Evolutionary conservation across 805 yeast genomes (phyloP).

Genomic region (Candida hispaniensis): DNA sequence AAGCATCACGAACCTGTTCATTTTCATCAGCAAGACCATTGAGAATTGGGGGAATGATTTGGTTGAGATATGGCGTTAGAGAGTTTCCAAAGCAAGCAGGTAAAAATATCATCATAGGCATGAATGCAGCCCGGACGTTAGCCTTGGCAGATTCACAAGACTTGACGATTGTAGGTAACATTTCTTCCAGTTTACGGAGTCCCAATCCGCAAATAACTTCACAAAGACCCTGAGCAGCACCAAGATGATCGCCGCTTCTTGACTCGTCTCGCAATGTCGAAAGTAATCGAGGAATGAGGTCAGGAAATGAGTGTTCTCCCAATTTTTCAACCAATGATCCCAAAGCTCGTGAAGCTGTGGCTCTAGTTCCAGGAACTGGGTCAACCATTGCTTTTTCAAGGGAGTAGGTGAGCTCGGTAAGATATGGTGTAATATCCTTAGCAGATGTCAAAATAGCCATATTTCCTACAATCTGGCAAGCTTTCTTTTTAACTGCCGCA

Average conservation of each 20-base stretch:
- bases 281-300: constrained; percentile 69
- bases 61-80: constrained; percentile 77
- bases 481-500: constrained; percentile 84
- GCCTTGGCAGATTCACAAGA: constrained; percentile 59
- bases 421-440: constrained; percentile 73
- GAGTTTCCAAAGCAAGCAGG: constrained; percentile 93
- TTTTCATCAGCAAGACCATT: constrained; percentile 83
- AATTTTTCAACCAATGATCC: constrained; percentile 93
- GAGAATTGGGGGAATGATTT: constrained; percentile 84
- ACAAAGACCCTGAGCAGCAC: constrained; percentile 93
- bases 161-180: constrained; percentile 66
- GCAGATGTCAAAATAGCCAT: constrained; percentile 94
- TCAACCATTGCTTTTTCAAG: constrained; percentile 94
- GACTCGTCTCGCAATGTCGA: constrained; percentile 64
- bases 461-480: constrained; percentile 97
- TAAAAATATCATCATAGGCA: constrained; percentile 77
- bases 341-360: constrained; percentile 93
- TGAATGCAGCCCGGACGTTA: constrained; percentile 79
- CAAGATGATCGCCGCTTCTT: constrained; percentile 83
- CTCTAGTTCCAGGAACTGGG: constrained; percentile 94
- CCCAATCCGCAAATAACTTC: constrained; percentile 94
- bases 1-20: constrained; percentile 78
- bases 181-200: constrained; percentile 71
- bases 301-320: constrained; percentile 94
- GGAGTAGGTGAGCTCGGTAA: constrained; percentile 65